Evolutionary conservation across 768 basidiomycete genomes (phyloP), one percentile per base, ranked within the genome.

Genomic region (Tulasnella sp.): DNA sequence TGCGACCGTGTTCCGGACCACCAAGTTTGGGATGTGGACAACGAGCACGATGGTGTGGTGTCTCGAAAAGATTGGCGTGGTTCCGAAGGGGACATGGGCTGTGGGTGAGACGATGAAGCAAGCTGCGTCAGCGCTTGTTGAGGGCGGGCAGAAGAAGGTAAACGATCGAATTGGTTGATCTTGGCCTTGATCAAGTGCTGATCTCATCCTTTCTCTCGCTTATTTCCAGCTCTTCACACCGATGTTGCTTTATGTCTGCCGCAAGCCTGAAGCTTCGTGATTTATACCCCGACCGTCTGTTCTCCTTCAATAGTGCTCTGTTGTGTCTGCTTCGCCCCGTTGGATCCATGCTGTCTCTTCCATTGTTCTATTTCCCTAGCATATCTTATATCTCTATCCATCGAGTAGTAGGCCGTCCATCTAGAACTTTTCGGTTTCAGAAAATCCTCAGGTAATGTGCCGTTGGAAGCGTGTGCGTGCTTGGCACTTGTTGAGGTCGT

Each of bases 21-120:
- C 87, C 72, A 83, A 80, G 79, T 82, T 84, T 62, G 96, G 96
- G 24, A 80, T 80, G 68, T 69, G 91, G 44, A 78, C 96, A 53
- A 92, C 85, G 42, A 92, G 93, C 66, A 87, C 82, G 60, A 82
- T 77, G 0, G 74, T 96, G 46, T 80, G 85, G 70, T 25, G 83
- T 4, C 69, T 94, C 66, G 96, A 99, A 75, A 74, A 79, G 70
- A 0, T 89, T 38, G 80, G 91, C 0, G 5, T 94, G 15, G 73
- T 93, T 10, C 96, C 96, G 41, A 92, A 93, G 76, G 96, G 96
- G n/a, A 98, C 96, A 1, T 83, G 75, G 66, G 82, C 87, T 59
- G 90, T 97, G 31, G 87, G 88, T 61, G 91, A 96, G 75, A 81
- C 85, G 38, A 74, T 97, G 63, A 92, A 87, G 72, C 70, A 84